These are phyloP conservation scores for Globisporangium recalcitrans DNA, from an alignment of 352 stramenopile species.

Conservation along the genomic window DNA sequence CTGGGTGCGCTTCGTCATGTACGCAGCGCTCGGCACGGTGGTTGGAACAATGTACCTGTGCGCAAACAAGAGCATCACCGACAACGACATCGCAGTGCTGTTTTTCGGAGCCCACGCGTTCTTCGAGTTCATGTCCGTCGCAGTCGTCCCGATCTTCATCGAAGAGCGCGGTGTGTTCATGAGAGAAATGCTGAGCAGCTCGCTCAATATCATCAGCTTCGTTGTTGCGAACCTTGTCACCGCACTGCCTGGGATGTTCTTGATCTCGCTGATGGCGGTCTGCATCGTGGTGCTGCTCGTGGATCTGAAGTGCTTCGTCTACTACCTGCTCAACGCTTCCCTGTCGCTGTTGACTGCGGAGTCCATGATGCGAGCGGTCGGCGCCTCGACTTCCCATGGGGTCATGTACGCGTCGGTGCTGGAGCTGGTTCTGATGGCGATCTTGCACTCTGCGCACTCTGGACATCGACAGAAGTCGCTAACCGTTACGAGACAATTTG, in stretches of 20 bases:
- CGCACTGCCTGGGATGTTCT: conserved; percentile 51
- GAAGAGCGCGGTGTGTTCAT: conserved; percentile 81
- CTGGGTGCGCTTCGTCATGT: conserved; percentile 81
- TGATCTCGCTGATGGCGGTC: conserved; percentile 58
- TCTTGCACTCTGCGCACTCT: too few species aligned
- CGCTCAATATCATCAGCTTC: conserved; percentile 74
- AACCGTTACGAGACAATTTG: too few species aligned
- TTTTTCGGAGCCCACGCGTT: conserved; percentile 89
- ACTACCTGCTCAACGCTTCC: conserved; percentile 67
- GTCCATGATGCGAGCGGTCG: conserved; percentile 77
- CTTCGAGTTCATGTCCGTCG: conserved; percentile 90
- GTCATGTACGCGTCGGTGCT: too few species aligned
- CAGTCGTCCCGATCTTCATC: conserved; percentile 79
- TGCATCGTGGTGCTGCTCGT: conserved; percentile 48
- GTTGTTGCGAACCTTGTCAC: conserved; percentile 69
- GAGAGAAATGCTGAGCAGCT: conserved; percentile 71
- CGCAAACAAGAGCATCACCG: conserved; percentile 33
- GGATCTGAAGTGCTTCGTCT: conserved; percentile 47
- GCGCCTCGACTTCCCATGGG: conserved; percentile 75
- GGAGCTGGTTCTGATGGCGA: too few species aligned
- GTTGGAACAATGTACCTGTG: conserved; percentile 69
- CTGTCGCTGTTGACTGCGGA: conserved; percentile 73
- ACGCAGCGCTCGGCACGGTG: conserved; percentile 67
- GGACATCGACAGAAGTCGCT: too few species aligned
- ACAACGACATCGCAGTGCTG: conserved; percentile 43